Evolutionary conservation across 495 filamentous ascomycete species (phyloP).

Genomic region (Penicillium antarcticum): DNA sequence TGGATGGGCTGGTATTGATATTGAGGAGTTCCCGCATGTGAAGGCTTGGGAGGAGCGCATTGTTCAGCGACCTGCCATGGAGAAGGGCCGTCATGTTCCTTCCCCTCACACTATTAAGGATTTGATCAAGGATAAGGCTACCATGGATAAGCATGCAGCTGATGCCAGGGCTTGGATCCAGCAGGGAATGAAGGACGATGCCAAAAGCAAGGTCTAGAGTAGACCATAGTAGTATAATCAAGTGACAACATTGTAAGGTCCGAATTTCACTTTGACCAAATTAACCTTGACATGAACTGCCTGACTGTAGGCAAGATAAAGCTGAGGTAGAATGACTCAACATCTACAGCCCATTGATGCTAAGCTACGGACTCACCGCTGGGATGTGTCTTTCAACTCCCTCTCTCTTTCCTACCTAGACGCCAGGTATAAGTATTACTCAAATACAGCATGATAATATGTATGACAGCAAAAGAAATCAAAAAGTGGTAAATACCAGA

Average conservation of each 20-base stretch:
- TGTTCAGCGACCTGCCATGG: slow-evolving; percentile 60
- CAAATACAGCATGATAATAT: too few relatives aligned
- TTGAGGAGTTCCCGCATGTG: slow-evolving; percentile 74
- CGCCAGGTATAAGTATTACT: too few relatives aligned
- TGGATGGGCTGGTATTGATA: slow-evolving; percentile 70
- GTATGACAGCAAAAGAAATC: too few relatives aligned
- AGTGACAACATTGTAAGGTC: background rate
- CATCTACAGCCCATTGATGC: too few relatives aligned
- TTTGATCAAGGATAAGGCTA: slow-evolving; percentile 50
- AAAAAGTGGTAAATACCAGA: too few relatives aligned
- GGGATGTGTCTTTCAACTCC: too few relatives aligned
- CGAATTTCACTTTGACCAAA: too few relatives aligned
- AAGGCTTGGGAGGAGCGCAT: slow-evolving; percentile 74
- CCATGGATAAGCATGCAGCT: slow-evolving; percentile 52
- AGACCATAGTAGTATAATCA: background rate
- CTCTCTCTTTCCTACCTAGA: too few relatives aligned
- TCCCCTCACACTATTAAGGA: slow-evolving; percentile 61
- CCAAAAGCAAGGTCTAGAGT: slow-evolving; percentile 33
- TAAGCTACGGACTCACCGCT: too few relatives aligned
- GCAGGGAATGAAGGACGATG: slow-evolving; percentile 59
- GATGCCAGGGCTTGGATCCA: slow-evolving; percentile 57
- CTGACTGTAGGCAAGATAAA: too few relatives aligned
- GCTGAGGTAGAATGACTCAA: too few relatives aligned
- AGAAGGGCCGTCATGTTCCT: slow-evolving; percentile 80
- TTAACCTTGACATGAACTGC: too few relatives aligned